A percentile compares a stretch with the other conserved stretches of the same genome.
These are phyloP conservation scores for Phytophthora hybrid DNA, from an alignment of 352 stramenopile genomes.

Conservation along the genomic window DNA sequence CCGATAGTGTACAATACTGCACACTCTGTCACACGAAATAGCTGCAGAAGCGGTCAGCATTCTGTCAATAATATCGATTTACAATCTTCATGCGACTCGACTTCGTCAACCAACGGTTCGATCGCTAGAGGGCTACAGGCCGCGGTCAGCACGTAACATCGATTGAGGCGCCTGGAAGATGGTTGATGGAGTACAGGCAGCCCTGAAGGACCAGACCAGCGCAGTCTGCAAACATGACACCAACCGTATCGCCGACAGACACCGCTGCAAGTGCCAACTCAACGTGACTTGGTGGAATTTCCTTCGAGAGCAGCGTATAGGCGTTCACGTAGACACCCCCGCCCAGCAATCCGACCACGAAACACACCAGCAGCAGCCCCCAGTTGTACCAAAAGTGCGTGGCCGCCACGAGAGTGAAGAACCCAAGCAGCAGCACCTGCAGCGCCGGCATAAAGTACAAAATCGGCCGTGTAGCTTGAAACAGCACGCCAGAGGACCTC, in stretches of 20 bases:
- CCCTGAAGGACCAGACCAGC: constrained; percentile 91
- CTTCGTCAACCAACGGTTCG: no score
- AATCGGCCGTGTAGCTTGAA: constrained; percentile 68
- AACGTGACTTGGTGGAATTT: constrained; percentile 70
- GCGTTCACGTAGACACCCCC: constrained; percentile 93
- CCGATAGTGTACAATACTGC: no score
- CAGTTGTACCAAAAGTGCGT: constrained; percentile 91
- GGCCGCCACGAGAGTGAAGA: constrained; percentile 88
- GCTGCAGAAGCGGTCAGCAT: no score
- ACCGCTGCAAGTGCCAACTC: constrained; percentile 91
- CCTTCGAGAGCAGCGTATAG: constrained; percentile 89
- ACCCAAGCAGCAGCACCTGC: constrained; percentile 85
- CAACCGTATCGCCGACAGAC: constrained; percentile 91
- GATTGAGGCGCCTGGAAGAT: constrained; percentile 68
- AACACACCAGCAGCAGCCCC: constrained; percentile 81
- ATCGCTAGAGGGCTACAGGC: no score
- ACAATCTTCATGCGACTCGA: no score
- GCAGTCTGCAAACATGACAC: constrained; percentile 92
- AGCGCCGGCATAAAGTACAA: constrained; percentile 92
- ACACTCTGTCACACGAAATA: no score
- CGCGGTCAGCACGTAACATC: constrained; percentile 57
- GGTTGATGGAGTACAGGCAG: constrained; percentile 92
- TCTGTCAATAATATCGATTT: no score
- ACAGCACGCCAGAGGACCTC: constrained; percentile 88
- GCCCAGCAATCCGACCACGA: constrained; percentile 90